Conservation (phyloP, 1,284 basidiomycete species). For the Leccinum fallax region DNA sequence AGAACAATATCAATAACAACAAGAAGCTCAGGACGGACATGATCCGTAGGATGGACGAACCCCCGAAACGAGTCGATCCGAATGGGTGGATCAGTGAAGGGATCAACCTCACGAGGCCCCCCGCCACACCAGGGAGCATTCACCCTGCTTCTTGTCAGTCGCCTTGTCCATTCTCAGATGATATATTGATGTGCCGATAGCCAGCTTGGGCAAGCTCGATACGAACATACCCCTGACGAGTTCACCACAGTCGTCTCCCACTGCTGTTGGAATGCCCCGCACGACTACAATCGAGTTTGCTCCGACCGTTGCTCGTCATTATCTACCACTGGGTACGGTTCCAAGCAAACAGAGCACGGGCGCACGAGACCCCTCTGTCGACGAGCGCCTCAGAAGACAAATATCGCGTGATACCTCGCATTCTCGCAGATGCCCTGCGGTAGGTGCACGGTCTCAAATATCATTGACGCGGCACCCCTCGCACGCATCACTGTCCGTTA, state of each 20-base stretch:
- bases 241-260: conserved; percentile 4
- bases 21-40: conserved; percentile 71
- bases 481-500: conserved; percentile 9
- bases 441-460: conserved; percentile 11
- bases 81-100: conserved; percentile 70
- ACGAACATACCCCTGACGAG: conserved; percentile 35
- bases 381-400: conserved; percentile 10
- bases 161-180: not conserved
- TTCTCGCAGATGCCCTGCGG: conserved; percentile 17
- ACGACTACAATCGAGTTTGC: conserved; percentile 62
- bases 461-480: conserved; percentile 21
- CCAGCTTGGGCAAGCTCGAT: conserved; percentile 35
- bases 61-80: conserved; percentile 81
- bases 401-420: conserved; percentile 9
- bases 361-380: not conserved
- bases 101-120: conserved; percentile 25
- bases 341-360: conserved; percentile 2
- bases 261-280: conserved; percentile 37
- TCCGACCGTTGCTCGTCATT: conserved; percentile 24
- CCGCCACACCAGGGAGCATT: conserved; percentile 33
- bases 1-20: conserved; percentile 2
- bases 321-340: conserved; percentile 17
- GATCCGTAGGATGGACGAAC: conserved; percentile 82
- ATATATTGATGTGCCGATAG: conserved; percentile 9
- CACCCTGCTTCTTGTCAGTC: conserved; percentile 15